These are phyloP conservation scores for Dactylonectria estremocensis DNA, from an alignment of 2,329 filamentous ascomycete species.

Conservation along the genomic window DNA sequence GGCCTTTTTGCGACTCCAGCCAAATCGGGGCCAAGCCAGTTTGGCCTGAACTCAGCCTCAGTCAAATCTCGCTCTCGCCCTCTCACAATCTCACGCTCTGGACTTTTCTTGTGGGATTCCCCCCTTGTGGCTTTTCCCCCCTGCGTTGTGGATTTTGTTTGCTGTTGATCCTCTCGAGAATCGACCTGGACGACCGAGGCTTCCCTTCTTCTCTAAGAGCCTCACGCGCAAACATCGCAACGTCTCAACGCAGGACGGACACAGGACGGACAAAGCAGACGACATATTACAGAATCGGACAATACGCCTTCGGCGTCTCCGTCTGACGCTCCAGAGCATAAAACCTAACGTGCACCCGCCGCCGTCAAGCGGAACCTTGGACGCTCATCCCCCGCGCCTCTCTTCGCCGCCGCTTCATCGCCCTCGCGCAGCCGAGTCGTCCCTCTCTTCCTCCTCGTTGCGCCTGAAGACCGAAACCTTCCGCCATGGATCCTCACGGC, in stretches of 20 bases:
- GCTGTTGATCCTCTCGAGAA: too few relatives aligned
- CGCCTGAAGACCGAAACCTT: neutral
- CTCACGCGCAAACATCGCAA: too few relatives aligned
- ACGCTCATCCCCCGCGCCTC: neutral
- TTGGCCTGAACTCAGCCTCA: neutral
- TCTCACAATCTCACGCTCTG: too few relatives aligned
- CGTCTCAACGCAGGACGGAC: neutral
- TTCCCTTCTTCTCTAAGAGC: neutral
- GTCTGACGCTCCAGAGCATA: neutral
- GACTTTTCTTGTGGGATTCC: too few relatives aligned
- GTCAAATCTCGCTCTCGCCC: too few relatives aligned
- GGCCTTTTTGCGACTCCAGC: neutral
- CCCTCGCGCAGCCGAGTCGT: neutral
- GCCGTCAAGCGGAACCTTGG: neutral
- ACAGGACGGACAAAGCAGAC: neutral
- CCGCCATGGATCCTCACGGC: conserved; percentile 41
- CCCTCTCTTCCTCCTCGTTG: neutral
- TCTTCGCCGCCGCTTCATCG: neutral
- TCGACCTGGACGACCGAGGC: too few relatives aligned
- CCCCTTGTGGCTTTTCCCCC: too few relatives aligned
- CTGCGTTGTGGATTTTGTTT: too few relatives aligned
- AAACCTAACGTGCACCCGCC: neutral
- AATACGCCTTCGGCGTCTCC: neutral
- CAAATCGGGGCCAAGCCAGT: neutral
- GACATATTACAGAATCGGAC: neutral